These are phyloP conservation scores for Chlamydomonas asymmetrica DNA, from an alignment of 139 green algal species.

Conservation along the genomic window DNA sequence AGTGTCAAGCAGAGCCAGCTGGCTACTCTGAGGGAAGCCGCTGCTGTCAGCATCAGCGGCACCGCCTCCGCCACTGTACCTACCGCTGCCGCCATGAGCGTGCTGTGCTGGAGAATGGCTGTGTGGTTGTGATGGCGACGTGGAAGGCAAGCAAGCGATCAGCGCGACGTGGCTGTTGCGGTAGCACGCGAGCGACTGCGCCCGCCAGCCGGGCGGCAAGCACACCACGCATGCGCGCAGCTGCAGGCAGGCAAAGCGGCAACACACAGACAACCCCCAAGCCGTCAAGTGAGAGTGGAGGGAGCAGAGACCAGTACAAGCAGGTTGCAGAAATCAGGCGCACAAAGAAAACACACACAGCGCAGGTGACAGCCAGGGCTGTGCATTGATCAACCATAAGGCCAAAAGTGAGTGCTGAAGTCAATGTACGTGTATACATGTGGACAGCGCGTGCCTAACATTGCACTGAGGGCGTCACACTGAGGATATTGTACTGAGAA, in stretches of 20 bases:
- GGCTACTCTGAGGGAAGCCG: background rate
- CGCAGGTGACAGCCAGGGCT: background rate
- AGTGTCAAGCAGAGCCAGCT: background rate
- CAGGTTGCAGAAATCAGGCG: background rate
- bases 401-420: no score
- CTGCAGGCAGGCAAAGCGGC: background rate
- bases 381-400: background rate
- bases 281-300: background rate
- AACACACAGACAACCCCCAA: background rate
- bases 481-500: no score
- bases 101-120: background rate
- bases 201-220: background rate
- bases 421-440: no score
- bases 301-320: background rate
- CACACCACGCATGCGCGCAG: conserved; percentile 8
- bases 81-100: no score
- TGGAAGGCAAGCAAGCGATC: conserved; percentile 12
- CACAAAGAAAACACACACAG: conserved; percentile 2
- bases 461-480: no score
- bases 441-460: no score
- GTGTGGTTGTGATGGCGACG: background rate
- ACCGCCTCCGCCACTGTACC: background rate
- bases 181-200: conserved; percentile 14
- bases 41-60: background rate
- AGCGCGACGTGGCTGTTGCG: conserved; percentile 7